Base-by-base conservation (phyloP, 805 yeast genomes). In the Candida coquimbonensis region DNA sequence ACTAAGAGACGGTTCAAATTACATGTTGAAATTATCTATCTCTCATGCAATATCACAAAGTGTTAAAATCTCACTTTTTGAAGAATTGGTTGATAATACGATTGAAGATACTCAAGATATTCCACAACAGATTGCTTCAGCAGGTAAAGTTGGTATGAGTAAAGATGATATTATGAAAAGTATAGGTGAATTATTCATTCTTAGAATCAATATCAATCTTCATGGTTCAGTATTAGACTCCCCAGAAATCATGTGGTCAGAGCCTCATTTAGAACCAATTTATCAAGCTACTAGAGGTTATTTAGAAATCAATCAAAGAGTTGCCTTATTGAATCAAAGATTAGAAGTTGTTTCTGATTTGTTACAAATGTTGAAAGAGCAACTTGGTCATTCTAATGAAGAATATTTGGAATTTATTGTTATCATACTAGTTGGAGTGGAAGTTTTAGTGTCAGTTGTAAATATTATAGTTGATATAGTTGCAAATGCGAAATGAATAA, bases 191-290 rank as follows among this genome's bases (percentile, higher is more conserved):
- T 74, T 93, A 50, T 93, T 93, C 64, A 93, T 93, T 49, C 68
- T 93, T 53, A 65, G 95, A 50, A 86, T 86, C 39, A 86, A 86
- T 61, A 86, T 86, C 49, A 86, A 86, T 57, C 67, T 86, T 45
- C 93, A 86, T 67, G 93, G 93, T 0, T 83, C 91, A 0, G 95
- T 93, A 26, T 70, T 93, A 50, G 99, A 93, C 63, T 87, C 96
- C 2, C 99, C 99, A 1, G 99, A 93, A 64, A 77, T 93, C 48
- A 89, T 93, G 96, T 93, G 99, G 99, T 81, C 97, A 0, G 98
- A 93, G 63, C 99, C 99, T 2, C 96, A 90, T 59, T 71, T 93
- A 50, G 99, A 93, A 62, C 99, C 99, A 1, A 89, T 91, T 44
- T 93, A 93, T 66, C 97, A 90, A 64, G 97, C 98, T 0, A 89